These are phyloP conservation scores for Cenchrus fungigraminus DNA, from an alignment of 176 grass and related monocot genomes.

Conservation along the genomic window DNA sequence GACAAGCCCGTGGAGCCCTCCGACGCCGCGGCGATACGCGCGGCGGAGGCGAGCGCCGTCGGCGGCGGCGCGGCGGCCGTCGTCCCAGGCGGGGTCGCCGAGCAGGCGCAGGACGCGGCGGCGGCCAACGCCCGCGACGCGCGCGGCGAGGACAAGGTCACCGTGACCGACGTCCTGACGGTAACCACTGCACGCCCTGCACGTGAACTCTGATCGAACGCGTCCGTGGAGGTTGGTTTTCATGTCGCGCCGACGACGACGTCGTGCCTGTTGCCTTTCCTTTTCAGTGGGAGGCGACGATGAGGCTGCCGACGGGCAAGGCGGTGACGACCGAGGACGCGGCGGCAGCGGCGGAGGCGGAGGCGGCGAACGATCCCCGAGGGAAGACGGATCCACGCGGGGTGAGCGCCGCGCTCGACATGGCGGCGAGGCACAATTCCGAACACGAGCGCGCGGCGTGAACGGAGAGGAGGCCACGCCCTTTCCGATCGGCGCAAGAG, in stretches of 20 bases:
- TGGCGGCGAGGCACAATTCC: slow-evolving; percentile 51
- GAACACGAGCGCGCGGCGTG: neutral
- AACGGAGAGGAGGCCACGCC: neutral
- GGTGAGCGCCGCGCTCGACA: slow-evolving; percentile 43
- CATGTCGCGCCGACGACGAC: neutral
- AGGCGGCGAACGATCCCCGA: slow-evolving; percentile 25
- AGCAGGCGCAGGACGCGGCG: slow-evolving; percentile 46
- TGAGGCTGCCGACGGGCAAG: slow-evolving; percentile 52
- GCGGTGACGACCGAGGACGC: slow-evolving; percentile 52
- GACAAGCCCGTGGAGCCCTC: slow-evolving; percentile 13
- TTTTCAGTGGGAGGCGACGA: slow-evolving; percentile 53
- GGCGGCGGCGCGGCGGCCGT: neutral
- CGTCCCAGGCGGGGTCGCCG: slow-evolving; percentile 53
- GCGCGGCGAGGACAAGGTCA: slow-evolving; percentile 47
- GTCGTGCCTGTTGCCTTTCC: neutral
- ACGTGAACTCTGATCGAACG: neutral
- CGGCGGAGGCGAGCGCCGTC: slow-evolving; percentile 53
- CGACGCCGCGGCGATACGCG: slow-evolving; percentile 61
- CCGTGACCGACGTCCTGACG: slow-evolving; percentile 54
- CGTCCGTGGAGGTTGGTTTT: neutral
- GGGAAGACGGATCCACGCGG: slow-evolving; percentile 31
- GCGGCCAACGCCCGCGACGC: slow-evolving; percentile 40
- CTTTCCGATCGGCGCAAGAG: neutral
- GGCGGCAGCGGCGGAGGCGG: slow-evolving; percentile 31
- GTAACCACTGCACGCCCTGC: slow-evolving; percentile 32